Evolutionary conservation across 2,329 filamentous ascomycete genomes (phyloP).

Genomic region (Colletotrichum sp.): DNA sequence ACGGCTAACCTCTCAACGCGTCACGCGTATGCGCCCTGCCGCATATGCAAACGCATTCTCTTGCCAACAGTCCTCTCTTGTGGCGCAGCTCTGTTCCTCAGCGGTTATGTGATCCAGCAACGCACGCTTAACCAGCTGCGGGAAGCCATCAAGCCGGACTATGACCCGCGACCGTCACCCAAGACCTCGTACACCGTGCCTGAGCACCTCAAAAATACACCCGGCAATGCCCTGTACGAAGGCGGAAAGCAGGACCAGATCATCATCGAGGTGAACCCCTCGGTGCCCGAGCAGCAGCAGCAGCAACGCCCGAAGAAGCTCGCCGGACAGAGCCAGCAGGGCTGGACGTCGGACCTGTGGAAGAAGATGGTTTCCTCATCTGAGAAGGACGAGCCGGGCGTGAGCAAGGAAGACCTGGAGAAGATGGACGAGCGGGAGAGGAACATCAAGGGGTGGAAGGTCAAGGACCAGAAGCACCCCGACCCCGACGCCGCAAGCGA

Average conservation of each 20-base stretch:
- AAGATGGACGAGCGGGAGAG: slow-evolving; percentile 27
- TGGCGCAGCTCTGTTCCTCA: slow-evolving; percentile 83
- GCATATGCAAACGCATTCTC: background rate
- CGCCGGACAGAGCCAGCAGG: slow-evolving; percentile 5
- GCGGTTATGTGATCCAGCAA: slow-evolving; percentile 88
- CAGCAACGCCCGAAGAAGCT: slow-evolving; percentile 19
- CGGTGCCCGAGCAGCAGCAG: slow-evolving; percentile 27
- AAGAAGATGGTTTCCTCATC: slow-evolving; percentile 1
- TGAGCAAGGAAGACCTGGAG: slow-evolving; percentile 21
- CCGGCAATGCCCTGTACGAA: slow-evolving; percentile 38
- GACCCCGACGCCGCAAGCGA: slow-evolving; percentile 42
- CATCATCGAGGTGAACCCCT: slow-evolving; percentile 41
- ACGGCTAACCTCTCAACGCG: background rate
- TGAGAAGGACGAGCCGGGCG: background rate
- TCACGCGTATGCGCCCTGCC: background rate
- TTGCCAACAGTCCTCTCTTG: slow-evolving; percentile 69
- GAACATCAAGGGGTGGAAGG: slow-evolving; percentile 24
- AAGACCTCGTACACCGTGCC: slow-evolving; percentile 51
- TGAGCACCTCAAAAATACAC: slow-evolving; percentile 52
- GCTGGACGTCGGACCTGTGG: slow-evolving; percentile 18
- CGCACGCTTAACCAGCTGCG: slow-evolving; percentile 81
- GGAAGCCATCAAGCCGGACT: slow-evolving; percentile 67
- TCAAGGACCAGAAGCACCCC: slow-evolving; percentile 31
- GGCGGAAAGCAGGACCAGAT: slow-evolving; percentile 22
- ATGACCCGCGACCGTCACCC: slow-evolving; percentile 44